Base-by-base conservation (phyloP, 2,329 filamentous ascomycete genomes). In the Aspergillus quadrilineatus region DNA sequence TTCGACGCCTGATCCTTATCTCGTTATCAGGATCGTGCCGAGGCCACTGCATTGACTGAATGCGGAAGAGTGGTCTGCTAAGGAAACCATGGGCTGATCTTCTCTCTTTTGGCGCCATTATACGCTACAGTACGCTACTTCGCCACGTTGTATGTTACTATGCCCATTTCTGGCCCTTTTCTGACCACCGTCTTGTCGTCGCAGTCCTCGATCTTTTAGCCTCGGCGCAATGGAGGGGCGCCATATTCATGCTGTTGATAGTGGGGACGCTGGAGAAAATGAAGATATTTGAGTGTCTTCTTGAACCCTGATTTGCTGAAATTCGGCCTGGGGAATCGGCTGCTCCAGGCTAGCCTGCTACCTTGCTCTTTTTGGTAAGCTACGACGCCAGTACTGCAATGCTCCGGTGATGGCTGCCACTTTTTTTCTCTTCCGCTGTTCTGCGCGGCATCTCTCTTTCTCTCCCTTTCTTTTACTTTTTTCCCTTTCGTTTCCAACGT, bases 271-370 rank as follows among this genome's bases (percentile, higher is more conserved):
- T 49, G 43, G 22, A 43, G 28, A 34, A 29, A 44, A 45, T 50
- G 41, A 28, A 43, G 47, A 34, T 34, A 22, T 46, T 30, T 14
- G 9, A 12, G 15, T 26, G 44, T 41, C 42, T 39, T 54, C 43
- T 10, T 22, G 48, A 41, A 28, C 15, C 34, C 28, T 61, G 50
- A 59, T 59, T 61, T 59, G 57, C 34, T 44, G 47, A 42, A 4
- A 22, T 3, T 48, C 29, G 12, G 36, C 22, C 48, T 47, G 44
- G 51, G 36, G 44, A 41, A 14, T 53, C 28, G n/a, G 12, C 17
- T 29, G 15, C 22, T 26, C 28, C 41, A 12, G 41, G 43, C 12
- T 34, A 47, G 34, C 22, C 22, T 47, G 34, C 28, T 43, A 42
- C 17, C 17, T 50, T 53, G n/a, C 54, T 56, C 22, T 56, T 56